Percentiles rank a stretch among this genome's conserved stretches.
Conservation (phyloP, 2,329 filamentous ascomycete species). For the Colletotrichum salicis region DNA sequence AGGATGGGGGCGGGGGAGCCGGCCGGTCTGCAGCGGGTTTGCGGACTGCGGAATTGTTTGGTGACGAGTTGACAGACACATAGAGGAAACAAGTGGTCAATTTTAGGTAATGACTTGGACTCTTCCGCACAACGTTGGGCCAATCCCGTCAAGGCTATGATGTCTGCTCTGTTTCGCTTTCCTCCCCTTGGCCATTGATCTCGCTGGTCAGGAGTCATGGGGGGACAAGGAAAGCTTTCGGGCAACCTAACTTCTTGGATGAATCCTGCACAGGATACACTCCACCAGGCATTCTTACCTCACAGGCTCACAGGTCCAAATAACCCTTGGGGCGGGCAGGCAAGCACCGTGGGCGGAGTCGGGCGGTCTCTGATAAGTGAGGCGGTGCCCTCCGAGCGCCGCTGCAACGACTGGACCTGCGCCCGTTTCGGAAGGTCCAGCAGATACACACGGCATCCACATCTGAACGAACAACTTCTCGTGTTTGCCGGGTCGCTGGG, state of each 20-base stretch:
- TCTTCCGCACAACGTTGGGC: background rate
- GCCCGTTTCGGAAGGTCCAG: conserved; percentile 30
- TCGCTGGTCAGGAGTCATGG: background rate
- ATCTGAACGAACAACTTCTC: conserved; percentile 4
- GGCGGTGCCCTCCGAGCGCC: conserved; percentile 26
- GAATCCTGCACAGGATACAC: background rate
- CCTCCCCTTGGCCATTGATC: background rate
- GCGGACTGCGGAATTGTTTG: background rate
- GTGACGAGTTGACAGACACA: background rate
- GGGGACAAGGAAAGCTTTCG: conserved; percentile 7
- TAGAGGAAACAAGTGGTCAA: background rate
- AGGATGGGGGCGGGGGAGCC: conserved; percentile 19
- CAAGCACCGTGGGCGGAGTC: conserved; percentile 1
- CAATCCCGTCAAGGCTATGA: conserved; percentile 11
- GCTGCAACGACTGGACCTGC: conserved; percentile 9
- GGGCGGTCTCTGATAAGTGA: conserved; percentile 20
- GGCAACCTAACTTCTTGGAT: conserved; percentile 3
- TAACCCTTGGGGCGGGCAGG: background rate
- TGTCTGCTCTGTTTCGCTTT: conserved; percentile 17
- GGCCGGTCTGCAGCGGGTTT: background rate
- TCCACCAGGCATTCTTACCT: background rate
- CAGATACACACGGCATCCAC: background rate
- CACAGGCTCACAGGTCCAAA: background rate
- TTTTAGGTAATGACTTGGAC: background rate
- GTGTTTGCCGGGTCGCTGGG: conserved; percentile 10